These are phyloP conservation scores for Naganishia liquefaciens DNA, from an alignment of 1,284 basidiomycete genomes.

Conservation along the genomic window DNA sequence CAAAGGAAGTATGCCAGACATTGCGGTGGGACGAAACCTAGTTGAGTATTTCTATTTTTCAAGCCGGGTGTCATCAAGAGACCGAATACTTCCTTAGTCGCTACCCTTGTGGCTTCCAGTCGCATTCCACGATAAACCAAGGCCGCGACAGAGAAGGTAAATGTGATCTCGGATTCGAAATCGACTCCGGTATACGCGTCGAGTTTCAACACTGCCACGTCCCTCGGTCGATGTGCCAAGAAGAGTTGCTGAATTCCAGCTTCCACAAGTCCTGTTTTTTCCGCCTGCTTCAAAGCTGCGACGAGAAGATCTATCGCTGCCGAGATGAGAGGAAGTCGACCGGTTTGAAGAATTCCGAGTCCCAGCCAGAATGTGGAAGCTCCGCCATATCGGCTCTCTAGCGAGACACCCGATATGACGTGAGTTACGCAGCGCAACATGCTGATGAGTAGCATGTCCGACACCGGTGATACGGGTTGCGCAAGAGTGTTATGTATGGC, in stretches of 20 bases:
- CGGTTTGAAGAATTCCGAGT: conserved; percentile 74
- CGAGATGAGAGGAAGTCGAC: conserved; percentile 69
- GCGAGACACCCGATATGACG: conserved; percentile 68
- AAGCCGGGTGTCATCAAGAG: conserved; percentile 20
- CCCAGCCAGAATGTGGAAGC: conserved; percentile 71
- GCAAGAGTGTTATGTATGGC: conserved; percentile 58
- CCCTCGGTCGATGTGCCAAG: conserved; percentile 13
- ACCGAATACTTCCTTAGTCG: conserved; percentile 24
- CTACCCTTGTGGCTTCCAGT: conserved; percentile 25
- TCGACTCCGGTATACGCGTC: conserved; percentile 31
- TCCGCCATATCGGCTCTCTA: conserved; percentile 69
- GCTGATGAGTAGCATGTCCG: conserved; percentile 64
- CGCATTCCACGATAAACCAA: conserved; percentile 28
- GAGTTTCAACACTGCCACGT: conserved; percentile 20
- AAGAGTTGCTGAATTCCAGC: conserved; percentile 16
- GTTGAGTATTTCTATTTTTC: conserved; percentile 2
- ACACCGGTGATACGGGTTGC: conserved; percentile 46
- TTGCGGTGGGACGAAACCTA: conserved; percentile 22
- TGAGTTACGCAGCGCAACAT: conserved; percentile 82
- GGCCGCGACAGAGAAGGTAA: conserved; percentile 24
- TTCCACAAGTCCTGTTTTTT: neutral
- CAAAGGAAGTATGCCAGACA: conserved; percentile 24
- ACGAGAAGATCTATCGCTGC: conserved; percentile 68
- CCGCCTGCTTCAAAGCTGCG: conserved; percentile 37
- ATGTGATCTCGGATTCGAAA: conserved; percentile 26